Evolutionary conservation across 768 basidiomycete genomes (phyloP), one percentile per base, ranked within the genome.

Genomic region (Hygrocybe coccinea): DNA sequence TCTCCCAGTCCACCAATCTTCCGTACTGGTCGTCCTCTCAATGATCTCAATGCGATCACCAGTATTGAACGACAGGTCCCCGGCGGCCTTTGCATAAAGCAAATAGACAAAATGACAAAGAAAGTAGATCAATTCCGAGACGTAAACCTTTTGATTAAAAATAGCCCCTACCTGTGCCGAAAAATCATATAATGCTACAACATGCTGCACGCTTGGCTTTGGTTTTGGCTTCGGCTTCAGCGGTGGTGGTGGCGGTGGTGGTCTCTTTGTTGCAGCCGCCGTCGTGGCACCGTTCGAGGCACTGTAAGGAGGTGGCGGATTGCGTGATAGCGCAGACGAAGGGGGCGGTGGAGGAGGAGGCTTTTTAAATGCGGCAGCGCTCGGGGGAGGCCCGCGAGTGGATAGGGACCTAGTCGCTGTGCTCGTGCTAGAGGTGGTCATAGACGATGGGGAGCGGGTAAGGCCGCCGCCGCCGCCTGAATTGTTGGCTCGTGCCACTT

Each of bases 1-100:
- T 64, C 82, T 79, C 6, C 95, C 95, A 24, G 94, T 97, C 95
- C 95, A 98, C 95, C 95, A 97, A 66, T 98, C 95, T 67, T 98
- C 91, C 24, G 85, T 67, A 64, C 84, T 94, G 6, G 80, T 81
- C 15, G 87, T 85, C 70, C 82, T 82, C 70, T 94, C 86, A 35
- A 97, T 79, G 52, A 98, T 76, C 72, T 95, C 92, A 69, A 98
- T 97, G 60, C 80, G 77, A 70, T 97, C 95, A 14, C 95, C 95
- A 14, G 84, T 82, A 59, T 77, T 83, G 75, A 98, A 98, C 1
- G 86, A 87, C 54, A 98, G 74, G 70, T 98, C 95, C 1, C 95
- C 95, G 0, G 89, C 92, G 38, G 94, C 90, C 83, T 90, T 60
- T 50, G 19, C 38, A 35, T n/a, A n/a, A n/a, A n/a, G n/a, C n/a